Base-by-base conservation (phyloP, 345 rosid genomes). In the Populus deltoides region DNA sequence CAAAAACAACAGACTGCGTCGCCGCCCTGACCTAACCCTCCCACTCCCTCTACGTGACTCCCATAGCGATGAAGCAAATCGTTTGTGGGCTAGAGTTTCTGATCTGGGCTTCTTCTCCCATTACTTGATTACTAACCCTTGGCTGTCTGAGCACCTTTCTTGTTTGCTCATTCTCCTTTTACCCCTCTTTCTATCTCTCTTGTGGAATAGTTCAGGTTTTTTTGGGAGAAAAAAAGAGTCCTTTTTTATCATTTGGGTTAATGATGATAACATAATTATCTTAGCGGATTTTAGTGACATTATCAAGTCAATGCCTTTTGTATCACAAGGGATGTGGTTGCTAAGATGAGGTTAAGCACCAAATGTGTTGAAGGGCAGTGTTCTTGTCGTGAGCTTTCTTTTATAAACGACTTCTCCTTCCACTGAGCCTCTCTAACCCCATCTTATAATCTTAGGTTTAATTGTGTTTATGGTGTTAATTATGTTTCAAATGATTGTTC, bases 201-300 rank as follows among this genome's bases (percentile, higher is more conserved):
- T 68, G 9, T 36, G n/a, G 3, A 16, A 2, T 39, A 8, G 10
- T 10, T 33, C 18, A 0, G 17, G 49, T 20, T 8, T 13, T 9
- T 10, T 9, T 69, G 15, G 10, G 0, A n/a, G 41, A 0, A 10
- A 8, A 9, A 16, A 18, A 5, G 3, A 1, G 7, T 24, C 17
- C n/a, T 0, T 25, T 25, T 55, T 4, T 22, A 10, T 5, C 4
- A 1, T 15, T 0, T 22, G 74, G 91, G 99, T 94, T 86, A 18
- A 85, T 93, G 99, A 93, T 85, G 98, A 91, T 83, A 90, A 68
- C 8, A 71, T 68, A 47, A 79, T 80, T 73, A 88, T 93, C 96
- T 95, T 95, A 93, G 97, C 97, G 99, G 98, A 92, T 95, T 95
- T 95, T 97, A 92, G 92, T 90, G 98, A 92, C 98, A 85, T 84